Base-by-base conservation (phyloP, 345 rosid species). In the Stellera chamaejasme region DNA sequence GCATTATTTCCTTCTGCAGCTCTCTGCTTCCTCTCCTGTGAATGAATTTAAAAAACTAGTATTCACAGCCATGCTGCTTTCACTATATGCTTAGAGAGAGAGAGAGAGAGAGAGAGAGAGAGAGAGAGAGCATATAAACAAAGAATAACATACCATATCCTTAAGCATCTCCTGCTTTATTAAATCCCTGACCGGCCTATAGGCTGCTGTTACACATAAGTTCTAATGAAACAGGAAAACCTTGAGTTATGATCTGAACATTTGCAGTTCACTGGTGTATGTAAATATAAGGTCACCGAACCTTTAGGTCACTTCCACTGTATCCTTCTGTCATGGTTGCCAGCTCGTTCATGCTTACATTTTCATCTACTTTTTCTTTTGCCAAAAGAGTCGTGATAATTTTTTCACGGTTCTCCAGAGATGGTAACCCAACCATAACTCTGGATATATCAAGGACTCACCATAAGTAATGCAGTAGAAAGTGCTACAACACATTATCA, bases 291-390 rank as follows among this genome's bases (percentile, higher is more conserved):
- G 3, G 39, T 32, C 39, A 32, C 39, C 54, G 11, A 59, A 86
- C 97, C 90, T 89, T 86, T 3, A 89, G 90, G 71, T 86, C 95
- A 47, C 97, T 89, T 74, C 95, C 97, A 16, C 81, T 71, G 61
- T 74, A 86, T 16, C 97, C 97, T 32, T 86, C 95, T 54, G 97
- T 86, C 81, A 89, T 62, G 28, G 74, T 64, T 0, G 90, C 92
- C 27, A 86, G 77, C 77, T 86, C 95, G 72, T 80, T 90, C 65
- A 73, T 82, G 55, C 77, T 76, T 50, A 90, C 66, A 60, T 82
- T 81, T 59, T 67, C 78, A 12, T 75, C 83, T 2, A 77, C 80
- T 71, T 68, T 82, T 69, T 86, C 97, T 63, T 90, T 90, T 8
- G 77, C 76, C 69, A 86, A 45, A 43, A 86, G 70, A 44, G 95